Evolutionary conservation across 345 rosid species (phyloP), one percentile per base, ranked within the genome.

Genomic region (Odontarrhena argentea): DNA sequence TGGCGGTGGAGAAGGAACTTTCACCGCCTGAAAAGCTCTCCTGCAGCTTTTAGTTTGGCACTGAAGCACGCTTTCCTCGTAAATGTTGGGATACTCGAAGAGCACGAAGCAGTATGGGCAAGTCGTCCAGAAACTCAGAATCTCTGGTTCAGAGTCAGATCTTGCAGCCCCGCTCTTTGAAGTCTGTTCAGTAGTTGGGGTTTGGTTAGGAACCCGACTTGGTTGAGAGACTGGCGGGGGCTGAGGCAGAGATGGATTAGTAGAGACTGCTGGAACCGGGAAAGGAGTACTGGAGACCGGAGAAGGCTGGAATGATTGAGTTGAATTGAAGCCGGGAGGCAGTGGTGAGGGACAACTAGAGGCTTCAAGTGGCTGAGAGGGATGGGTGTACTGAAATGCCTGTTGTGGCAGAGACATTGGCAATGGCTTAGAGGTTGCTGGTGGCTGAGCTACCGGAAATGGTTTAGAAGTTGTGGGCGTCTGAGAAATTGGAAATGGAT

Each of bases 91-190:
- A 63, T 91, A 94, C 78, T 94, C 96, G 18, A 79, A 91, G 3
- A 94, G 81, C 56, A 80, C 66, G 24, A 55, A 91, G 67, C 99
- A 94, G 69, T 91, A 91, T 0, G 97, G 96, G 48, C 99, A 94
- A 36, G 93, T 83, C 0, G 97, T 94, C 99, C 97, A 88, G 81
- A 94, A 91, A 71, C 84, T 81, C 6, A 74, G 71, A 30, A 13
- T 69, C 69, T 75, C 60, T 5, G 80, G 49, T 74, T 54, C 72
- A 9, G 81, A 6, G 44, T 42, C 30, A 0, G 47, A 24, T 5
- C 62, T 68, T n/a, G 73, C 32, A 60, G 22, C 24, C 9, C 65
- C 63, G 43, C 46, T 52, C 6, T 81, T 13, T 38, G 50, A 55
- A 46, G 56, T 58, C 11, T 50, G 62, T 73, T 71, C 79, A 24